These are phyloP conservation scores for Sordariomycetes sp. DNA, from an alignment of 2,329 filamentous ascomycete genomes.

Conservation along the genomic window DNA sequence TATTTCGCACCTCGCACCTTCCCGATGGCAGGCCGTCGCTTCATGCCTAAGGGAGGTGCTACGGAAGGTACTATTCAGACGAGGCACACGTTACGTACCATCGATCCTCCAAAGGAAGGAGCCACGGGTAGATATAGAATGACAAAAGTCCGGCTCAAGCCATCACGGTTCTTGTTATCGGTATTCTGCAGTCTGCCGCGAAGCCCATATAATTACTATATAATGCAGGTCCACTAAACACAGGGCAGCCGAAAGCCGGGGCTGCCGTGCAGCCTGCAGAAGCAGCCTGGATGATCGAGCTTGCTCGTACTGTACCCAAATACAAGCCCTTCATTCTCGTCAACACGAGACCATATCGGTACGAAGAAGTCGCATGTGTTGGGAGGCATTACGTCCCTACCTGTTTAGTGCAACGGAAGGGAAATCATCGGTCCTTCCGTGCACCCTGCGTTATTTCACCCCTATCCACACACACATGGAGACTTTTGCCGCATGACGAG, in stretches of 20 bases:
- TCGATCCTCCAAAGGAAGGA: not conserved
- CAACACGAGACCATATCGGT: not conserved
- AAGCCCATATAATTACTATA: not conserved
- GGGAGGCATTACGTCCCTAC: too few relatives aligned
- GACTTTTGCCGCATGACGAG: not conserved
- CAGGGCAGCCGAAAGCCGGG: not conserved
- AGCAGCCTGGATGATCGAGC: not conserved
- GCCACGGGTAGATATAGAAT: not conserved
- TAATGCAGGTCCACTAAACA: not conserved
- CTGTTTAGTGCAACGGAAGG: too few relatives aligned
- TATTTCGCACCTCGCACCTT: not conserved
- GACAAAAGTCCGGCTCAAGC: not conserved
- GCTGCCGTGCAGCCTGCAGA: not conserved
- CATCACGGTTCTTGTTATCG: not conserved
- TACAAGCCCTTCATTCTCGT: not conserved
- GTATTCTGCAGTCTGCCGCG: not conserved
- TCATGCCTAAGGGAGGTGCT: not conserved
- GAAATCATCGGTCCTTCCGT: not conserved
- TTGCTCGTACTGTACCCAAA: not conserved
- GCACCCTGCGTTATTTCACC: not conserved
- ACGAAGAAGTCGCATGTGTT: not conserved
- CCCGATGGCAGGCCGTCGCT: not conserved
- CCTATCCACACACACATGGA: not conserved
- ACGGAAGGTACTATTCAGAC: slow-evolving; percentile 1
- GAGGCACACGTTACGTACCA: slow-evolving; percentile 1